Conservation (phyloP, 345 rosid species). For the Pugionium cornutum region DNA sequence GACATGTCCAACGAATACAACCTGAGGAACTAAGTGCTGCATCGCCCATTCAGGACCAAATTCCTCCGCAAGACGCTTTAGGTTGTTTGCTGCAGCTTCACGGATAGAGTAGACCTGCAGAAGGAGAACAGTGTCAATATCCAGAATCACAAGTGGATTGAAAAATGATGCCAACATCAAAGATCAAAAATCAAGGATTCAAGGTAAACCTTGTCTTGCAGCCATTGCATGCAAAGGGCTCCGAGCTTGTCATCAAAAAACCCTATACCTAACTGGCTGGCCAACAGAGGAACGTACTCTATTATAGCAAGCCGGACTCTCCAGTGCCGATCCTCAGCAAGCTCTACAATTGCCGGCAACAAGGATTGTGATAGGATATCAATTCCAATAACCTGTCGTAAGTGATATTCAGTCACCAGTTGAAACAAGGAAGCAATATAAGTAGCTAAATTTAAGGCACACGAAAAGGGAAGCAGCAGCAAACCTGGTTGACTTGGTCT, state of each 20-base stretch:
- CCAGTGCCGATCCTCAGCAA: conserved; percentile 99
- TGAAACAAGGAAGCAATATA: background rate
- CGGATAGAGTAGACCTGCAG: conserved; percentile 78
- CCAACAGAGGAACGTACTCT: conserved; percentile 92
- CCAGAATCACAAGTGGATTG: conserved; percentile 2
- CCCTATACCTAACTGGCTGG: conserved; percentile 93
- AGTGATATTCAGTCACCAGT: background rate
- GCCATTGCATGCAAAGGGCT: conserved; percentile 96
- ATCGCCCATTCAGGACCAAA: conserved; percentile 90
- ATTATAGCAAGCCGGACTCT: conserved; percentile 97
- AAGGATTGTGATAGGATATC: conserved; percentile 92
- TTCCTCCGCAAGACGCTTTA: conserved; percentile 89
- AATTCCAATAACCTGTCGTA: conserved; percentile 85
- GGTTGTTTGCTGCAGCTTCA: conserved; percentile 81
- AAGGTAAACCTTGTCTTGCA: conserved; percentile 78
- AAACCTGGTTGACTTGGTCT: conserved; percentile 99
- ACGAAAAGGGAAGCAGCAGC: conserved; percentile 13
- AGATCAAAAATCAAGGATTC: background rate
- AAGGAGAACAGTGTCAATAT: conserved; percentile 17
- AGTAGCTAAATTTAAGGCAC: conserved; percentile 1
- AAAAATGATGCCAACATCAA: background rate
- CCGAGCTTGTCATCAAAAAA: conserved; percentile 94
- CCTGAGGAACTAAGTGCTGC: conserved; percentile 87
- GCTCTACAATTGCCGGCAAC: conserved; percentile 97
- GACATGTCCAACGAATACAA: conserved; percentile 28